Percentiles rank a stretch among this genome's conserved stretches.
phyloP scores from a whole-genome alignment of 768 basidiomycete species.

The Trametes sanguinea region DNA sequence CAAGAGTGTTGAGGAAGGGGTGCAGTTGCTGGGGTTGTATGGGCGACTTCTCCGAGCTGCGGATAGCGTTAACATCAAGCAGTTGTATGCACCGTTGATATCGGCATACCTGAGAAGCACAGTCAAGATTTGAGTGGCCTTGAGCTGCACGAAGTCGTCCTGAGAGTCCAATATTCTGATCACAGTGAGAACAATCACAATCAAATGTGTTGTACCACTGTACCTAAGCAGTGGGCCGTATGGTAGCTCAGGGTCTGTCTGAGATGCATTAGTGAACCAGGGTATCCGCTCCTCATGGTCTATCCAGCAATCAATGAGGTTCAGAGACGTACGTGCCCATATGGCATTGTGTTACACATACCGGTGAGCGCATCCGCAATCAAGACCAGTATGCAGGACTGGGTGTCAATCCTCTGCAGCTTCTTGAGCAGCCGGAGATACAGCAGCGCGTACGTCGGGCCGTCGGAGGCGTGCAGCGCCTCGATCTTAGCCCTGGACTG shows the following conservation, averaged over 20 bases:
- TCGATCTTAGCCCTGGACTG: conserved; percentile 75
- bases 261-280: conserved; percentile 63
- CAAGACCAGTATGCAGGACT: conserved; percentile 83
- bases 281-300: conserved; percentile 88
- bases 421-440: conserved; percentile 90
- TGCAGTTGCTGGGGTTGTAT: conserved; percentile 32
- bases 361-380: conserved; percentile 88
- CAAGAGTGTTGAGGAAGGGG: conserved; percentile 38
- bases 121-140: conserved; percentile 84
- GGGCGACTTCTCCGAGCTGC: conserved; percentile 32
- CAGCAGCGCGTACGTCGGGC: conserved; percentile 77
- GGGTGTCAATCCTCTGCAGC: conserved; percentile 80
- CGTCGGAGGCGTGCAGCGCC: conserved; percentile 79
- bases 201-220: conserved; percentile 11
- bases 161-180: conserved; percentile 75
- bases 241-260: conserved; percentile 77
- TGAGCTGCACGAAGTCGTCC: conserved; percentile 96
- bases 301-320: conserved; percentile 30
- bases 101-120: conserved; percentile 72
- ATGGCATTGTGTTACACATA: conserved; percentile 32
- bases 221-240: conserved; percentile 79
- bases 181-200: neutral
- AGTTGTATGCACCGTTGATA: neutral
- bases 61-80: neutral
- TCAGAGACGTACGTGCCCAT: neutral